Conservation (phyloP, 306 rosid genomes). For the Pterocarpus macrocarpus region DNA sequence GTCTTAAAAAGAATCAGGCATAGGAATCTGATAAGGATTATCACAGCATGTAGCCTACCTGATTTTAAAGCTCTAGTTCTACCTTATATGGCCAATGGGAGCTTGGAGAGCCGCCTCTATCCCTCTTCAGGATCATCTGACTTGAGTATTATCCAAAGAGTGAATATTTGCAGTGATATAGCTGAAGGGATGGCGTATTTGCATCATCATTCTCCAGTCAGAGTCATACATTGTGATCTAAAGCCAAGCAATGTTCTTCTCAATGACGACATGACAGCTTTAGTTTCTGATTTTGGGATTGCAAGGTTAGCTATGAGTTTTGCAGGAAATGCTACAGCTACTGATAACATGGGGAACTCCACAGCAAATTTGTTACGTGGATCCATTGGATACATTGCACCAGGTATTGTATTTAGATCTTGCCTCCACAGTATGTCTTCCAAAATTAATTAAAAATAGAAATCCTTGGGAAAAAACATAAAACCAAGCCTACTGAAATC, state of each 20-base stretch:
- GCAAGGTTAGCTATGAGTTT: slow-evolving; percentile 65
- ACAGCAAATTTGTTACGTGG: slow-evolving; percentile 67
- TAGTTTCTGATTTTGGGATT: slow-evolving; percentile 81
- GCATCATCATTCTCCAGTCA: slow-evolving; percentile 78
- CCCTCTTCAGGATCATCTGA: slow-evolving; percentile 61
- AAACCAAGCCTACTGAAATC: too few relatives aligned
- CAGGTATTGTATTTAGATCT: slow-evolving; percentile 55
- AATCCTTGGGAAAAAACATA: too few relatives aligned
- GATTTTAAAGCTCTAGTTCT: slow-evolving; percentile 83
- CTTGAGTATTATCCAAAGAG: slow-evolving; percentile 68
- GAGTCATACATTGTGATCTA: slow-evolving; percentile 79
- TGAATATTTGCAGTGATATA: slow-evolving; percentile 76
- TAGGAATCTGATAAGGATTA: slow-evolving; percentile 73
- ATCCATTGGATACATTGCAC: slow-evolving; percentile 78
- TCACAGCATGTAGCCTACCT: slow-evolving; percentile 80
- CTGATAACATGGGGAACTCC: slow-evolving; percentile 68
- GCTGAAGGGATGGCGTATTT: slow-evolving; percentile 90
- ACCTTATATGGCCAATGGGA: slow-evolving; percentile 81
- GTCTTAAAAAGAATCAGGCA: slow-evolving; percentile 80
- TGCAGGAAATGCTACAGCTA: slow-evolving; percentile 59
- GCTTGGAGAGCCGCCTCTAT: slow-evolving; percentile 71
- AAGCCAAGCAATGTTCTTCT: slow-evolving; percentile 80
- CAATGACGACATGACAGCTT: slow-evolving; percentile 79
- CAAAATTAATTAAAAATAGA: not conserved
- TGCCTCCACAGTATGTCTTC: not conserved